These are phyloP conservation scores for Bolboschoenus planiculmis DNA, from an alignment of 176 grass and related monocot species.

Conservation along the genomic window DNA sequence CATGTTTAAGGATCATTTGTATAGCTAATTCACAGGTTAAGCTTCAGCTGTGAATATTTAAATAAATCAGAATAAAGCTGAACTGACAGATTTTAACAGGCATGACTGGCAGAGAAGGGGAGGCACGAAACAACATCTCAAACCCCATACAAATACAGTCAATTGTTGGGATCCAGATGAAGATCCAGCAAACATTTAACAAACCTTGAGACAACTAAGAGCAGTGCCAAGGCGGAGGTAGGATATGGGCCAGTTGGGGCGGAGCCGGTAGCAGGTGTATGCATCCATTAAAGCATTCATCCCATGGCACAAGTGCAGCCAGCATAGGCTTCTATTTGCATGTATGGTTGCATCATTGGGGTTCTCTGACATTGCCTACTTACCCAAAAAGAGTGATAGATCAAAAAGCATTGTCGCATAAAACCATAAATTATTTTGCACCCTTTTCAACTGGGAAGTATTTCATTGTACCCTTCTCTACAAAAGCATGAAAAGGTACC, in stretches of 20 bases:
- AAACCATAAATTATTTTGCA: background rate
- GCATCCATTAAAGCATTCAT: background rate
- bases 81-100: too few relatives aligned
- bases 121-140: too few relatives aligned
- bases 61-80: too few relatives aligned
- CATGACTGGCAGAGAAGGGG: too few relatives aligned
- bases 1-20: too few relatives aligned
- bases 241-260: conserved; percentile 5
- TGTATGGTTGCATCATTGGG: background rate
- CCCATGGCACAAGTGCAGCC: background rate
- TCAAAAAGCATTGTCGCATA: background rate
- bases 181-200: background rate
- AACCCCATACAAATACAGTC: background rate
- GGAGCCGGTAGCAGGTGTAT: background rate
- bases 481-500: background rate
- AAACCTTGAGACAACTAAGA: background rate
- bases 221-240: conserved; percentile 2
- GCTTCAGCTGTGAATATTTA: too few relatives aligned
- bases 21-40: too few relatives aligned
- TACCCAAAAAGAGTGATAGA: background rate
- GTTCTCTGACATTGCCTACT: background rate
- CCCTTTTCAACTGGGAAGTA: background rate
- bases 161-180: background rate
- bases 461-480: background rate
- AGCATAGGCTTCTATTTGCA: conserved; percentile 20